Percentiles rank a stretch among this genome's conserved stretches.
phyloP scores from a whole-genome alignment of 352 stramenopile genomes.

The Phytophthora brassicae region DNA sequence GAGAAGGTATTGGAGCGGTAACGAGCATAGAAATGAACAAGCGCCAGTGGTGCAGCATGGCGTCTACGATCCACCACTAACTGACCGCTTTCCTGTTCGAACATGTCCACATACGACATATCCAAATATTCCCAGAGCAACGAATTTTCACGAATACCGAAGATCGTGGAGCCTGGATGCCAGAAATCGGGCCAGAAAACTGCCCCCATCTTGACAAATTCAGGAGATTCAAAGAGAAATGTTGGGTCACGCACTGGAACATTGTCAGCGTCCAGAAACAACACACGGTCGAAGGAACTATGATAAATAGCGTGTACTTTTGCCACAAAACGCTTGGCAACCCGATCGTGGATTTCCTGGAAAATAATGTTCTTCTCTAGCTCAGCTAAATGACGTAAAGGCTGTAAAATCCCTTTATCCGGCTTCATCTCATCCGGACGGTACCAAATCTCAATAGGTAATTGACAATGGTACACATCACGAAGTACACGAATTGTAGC shows the following conservation, averaged over 20 bases:
- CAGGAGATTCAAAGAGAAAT: constrained; percentile 26
- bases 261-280: constrained; percentile 63
- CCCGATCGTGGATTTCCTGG: constrained; percentile 21
- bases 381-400: constrained; percentile 32
- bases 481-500: constrained; percentile 38
- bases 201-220: constrained; percentile 41
- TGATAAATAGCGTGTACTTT: constrained; percentile 55
- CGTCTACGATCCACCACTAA: constrained; percentile 44
- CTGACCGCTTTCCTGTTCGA: constrained; percentile 57
- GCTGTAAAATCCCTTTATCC: constrained; percentile 20
- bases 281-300: constrained; percentile 40
- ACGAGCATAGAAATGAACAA: constrained; percentile 39
- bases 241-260: constrained; percentile 47
- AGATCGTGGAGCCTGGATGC: constrained; percentile 47
- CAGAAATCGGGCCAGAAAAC: constrained; percentile 73
- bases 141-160: constrained; percentile 44
- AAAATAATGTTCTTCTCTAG: constrained; percentile 22
- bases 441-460: constrained; percentile 62
- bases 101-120: constrained; percentile 39
- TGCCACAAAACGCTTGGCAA: constrained; percentile 40
- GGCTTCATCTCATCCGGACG: constrained; percentile 33
- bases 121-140: constrained; percentile 55
- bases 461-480: constrained; percentile 27
- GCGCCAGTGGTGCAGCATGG: constrained; percentile 23
- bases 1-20: constrained; percentile 35